These are phyloP conservation scores for Cystoderma amianthinum DNA, from an alignment of 768 basidiomycete species.

Conservation along the genomic window DNA sequence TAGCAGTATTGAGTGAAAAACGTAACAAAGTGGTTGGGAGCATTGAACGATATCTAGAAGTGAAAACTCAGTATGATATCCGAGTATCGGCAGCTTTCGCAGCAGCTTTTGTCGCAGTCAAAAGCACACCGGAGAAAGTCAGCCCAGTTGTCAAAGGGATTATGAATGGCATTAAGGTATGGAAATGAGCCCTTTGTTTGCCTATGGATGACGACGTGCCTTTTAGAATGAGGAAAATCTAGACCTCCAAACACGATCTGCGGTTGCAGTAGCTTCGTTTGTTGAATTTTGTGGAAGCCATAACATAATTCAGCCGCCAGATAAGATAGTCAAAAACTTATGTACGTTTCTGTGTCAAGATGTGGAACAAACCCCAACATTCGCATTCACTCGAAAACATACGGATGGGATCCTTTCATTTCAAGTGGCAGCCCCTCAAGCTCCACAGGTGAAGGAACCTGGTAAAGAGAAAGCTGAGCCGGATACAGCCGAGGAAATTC, in stretches of 20 bases:
- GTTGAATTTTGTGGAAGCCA: constrained; percentile 76
- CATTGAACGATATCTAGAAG: constrained; percentile 74
- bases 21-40: constrained; percentile 57
- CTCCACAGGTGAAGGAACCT: constrained; percentile 16
- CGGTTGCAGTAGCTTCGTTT: constrained; percentile 80
- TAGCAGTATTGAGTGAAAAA: constrained; percentile 71
- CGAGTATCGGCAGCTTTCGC: constrained; percentile 88
- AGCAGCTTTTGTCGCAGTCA: constrained; percentile 84
- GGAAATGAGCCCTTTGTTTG: constrained; percentile 9
- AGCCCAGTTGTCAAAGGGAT: constrained; percentile 95
- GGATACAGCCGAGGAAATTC: constrained; percentile 45
- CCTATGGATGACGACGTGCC: constrained; percentile 3
- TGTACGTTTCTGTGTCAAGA: constrained; percentile 97
- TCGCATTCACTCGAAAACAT: constrained; percentile 56
- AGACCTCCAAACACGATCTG: constrained; percentile 85
- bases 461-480: constrained; percentile 33
- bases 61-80: constrained; percentile 81
- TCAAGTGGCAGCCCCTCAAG: constrained; percentile 29
- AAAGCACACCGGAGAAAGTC: constrained; percentile 84
- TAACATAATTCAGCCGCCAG: constrained; percentile 76
- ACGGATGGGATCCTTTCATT: constrained; percentile 77
- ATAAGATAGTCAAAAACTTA: constrained; percentile 96
- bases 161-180: constrained; percentile 95
- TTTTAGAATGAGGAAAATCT: constrained; percentile 79
- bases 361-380: constrained; percentile 82